Evolutionary conservation across 345 rosid species (phyloP).

Genomic region (Pseudoturritis turrita): DNA sequence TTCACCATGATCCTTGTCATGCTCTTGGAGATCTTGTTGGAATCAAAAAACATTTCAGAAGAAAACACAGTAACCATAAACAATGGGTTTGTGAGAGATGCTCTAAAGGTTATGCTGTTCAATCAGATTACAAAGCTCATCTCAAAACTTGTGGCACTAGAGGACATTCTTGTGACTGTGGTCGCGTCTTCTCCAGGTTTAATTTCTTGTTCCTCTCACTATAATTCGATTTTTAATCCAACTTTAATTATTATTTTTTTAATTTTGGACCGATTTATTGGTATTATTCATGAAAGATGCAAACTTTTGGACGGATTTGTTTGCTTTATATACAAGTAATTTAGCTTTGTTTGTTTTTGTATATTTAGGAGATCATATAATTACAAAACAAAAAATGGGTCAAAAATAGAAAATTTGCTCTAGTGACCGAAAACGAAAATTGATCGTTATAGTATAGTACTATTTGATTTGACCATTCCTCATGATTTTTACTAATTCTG

Average conservation of each 20-base stretch:
- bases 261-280: not conserved
- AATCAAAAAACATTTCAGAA: slow-evolving; percentile 69
- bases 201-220: not conserved
- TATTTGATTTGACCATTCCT: slow-evolving; percentile 29
- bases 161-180: slow-evolving; percentile 89
- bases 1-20: slow-evolving; percentile 83
- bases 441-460: slow-evolving; percentile 24
- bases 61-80: slow-evolving; percentile 74
- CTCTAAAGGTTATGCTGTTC: slow-evolving; percentile 80
- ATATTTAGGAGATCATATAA: slow-evolving; percentile 2
- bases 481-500: slow-evolving; percentile 22
- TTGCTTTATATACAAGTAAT: not conserved
- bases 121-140: slow-evolving; percentile 86
- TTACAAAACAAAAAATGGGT: not conserved
- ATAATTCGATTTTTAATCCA: not conserved
- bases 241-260: not conserved
- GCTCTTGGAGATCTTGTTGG: slow-evolving; percentile 89
- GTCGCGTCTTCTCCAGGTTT: slow-evolving; percentile 89
- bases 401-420: slow-evolving; percentile 8
- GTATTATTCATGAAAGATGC: slow-evolving; percentile 2
- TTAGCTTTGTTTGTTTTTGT: slow-evolving; percentile 6
- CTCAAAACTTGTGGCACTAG: slow-evolving; percentile 86
- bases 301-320: slow-evolving; percentile 6
- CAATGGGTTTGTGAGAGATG: slow-evolving; percentile 86
- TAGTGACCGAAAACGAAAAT: slow-evolving; percentile 1